These are phyloP conservation scores for Bauhinia variegata DNA, from an alignment of 306 rosid species.

Conservation along the genomic window DNA sequence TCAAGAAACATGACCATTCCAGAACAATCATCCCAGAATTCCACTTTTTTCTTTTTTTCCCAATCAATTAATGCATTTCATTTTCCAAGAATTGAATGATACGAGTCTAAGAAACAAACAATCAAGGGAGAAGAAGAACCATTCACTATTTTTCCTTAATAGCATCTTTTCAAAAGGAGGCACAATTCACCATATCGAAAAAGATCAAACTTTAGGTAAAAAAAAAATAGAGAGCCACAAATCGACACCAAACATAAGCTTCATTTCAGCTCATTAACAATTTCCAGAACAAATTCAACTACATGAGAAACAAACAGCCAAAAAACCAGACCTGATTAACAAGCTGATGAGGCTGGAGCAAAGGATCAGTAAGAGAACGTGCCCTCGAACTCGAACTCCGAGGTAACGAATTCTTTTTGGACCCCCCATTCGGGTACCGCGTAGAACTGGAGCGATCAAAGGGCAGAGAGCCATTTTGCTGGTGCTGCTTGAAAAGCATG, in stretches of 20 bases:
- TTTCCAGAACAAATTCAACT: not conserved
- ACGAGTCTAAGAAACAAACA: not conserved
- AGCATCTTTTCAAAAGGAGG: not conserved
- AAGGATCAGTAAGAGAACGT: constrained; percentile 84
- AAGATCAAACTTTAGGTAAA: constrained; percentile 17
- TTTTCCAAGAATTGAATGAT: constrained; percentile 1
- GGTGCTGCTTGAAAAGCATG: constrained; percentile 69
- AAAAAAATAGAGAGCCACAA: not conserved
- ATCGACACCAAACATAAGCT: not conserved
- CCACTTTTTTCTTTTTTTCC: not conserved
- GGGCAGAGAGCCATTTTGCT: constrained; percentile 47
- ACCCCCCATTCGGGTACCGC: constrained; percentile 63
- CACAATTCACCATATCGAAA: constrained; percentile 11
- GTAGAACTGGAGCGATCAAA: constrained; percentile 86
- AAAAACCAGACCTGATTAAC: constrained; percentile 58
- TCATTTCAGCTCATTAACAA: not conserved
- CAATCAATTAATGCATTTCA: constrained; percentile 16
- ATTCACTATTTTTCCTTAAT: not conserved
- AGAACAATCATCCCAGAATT: constrained; percentile 10
- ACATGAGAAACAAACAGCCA: not conserved
- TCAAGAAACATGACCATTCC: constrained; percentile 2
- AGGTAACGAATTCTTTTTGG: constrained; percentile 67
- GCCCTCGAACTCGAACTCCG: constrained; percentile 90
- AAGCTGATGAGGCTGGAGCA: constrained; percentile 92
- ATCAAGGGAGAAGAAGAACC: not conserved